Evolutionary conservation across 106 monocot genomes (phyloP).

Genomic region (Amphibolis antarctica): DNA sequence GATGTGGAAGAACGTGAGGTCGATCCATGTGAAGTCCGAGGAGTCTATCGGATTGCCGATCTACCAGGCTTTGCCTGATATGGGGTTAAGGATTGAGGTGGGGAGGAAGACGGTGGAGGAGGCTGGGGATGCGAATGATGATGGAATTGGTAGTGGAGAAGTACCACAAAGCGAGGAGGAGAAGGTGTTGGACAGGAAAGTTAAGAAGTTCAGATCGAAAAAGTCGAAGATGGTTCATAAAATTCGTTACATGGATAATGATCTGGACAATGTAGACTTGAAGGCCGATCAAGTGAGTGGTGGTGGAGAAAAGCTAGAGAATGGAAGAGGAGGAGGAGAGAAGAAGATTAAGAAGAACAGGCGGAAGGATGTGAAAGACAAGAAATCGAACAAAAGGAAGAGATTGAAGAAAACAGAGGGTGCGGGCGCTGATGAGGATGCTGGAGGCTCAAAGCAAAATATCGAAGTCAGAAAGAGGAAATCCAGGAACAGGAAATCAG

Average conservation of each 20-base stretch:
- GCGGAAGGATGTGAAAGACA: slow-evolving; percentile 1
- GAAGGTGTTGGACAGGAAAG: background rate
- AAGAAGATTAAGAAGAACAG: background rate
- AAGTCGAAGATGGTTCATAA: slow-evolving; percentile 3
- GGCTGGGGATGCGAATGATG: background rate
- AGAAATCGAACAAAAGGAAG: background rate
- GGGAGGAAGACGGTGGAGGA: background rate
- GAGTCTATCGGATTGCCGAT: slow-evolving; percentile 19
- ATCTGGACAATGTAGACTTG: background rate
- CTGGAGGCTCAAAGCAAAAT: background rate
- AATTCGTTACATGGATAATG: slow-evolving; percentile 17
- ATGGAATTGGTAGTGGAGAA: background rate
- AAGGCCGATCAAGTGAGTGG: slow-evolving; percentile 1
- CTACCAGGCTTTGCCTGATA: slow-evolving; percentile 17
- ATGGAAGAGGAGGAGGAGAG: background rate
- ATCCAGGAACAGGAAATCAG: slow-evolving; percentile 4
- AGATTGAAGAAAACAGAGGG: background rate
- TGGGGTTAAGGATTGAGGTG: slow-evolving; percentile 20
- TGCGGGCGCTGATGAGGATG: background rate
- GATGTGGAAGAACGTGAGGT: slow-evolving; percentile 17
- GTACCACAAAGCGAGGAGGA: background rate
- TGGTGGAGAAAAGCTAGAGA: background rate
- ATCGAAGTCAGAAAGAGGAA: slow-evolving; percentile 9
- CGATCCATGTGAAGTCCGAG: slow-evolving; percentile 13
- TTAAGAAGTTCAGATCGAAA: background rate